These are phyloP conservation scores for Mrakia gelida DNA, from an alignment of 768 basidiomycete genomes.

Conservation along the genomic window DNA sequence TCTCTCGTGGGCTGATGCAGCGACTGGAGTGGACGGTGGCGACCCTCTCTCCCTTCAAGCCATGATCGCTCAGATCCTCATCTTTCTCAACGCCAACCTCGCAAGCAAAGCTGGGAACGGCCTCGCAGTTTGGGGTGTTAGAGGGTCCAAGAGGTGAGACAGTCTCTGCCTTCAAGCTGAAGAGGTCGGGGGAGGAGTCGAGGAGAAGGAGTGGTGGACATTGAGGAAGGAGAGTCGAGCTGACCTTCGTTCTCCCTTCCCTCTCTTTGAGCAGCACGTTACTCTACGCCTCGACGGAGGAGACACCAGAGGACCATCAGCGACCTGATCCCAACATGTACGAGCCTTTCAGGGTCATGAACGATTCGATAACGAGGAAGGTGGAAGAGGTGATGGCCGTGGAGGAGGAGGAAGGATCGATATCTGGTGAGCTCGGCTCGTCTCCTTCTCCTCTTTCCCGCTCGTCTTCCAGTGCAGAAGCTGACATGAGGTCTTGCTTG, in stretches of 20 bases:
- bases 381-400: constrained; percentile 26
- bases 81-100: constrained; percentile 89
- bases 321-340: constrained; percentile 31
- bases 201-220: background rate
- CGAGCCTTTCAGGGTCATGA: constrained; percentile 30
- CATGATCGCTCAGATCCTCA: constrained; percentile 80
- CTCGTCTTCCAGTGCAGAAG: constrained; percentile 15
- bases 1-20: constrained; percentile 30
- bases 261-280: constrained; percentile 6
- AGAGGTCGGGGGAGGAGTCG: background rate
- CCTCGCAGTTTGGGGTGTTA: constrained; percentile 82
- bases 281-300: constrained; percentile 23
- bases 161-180: background rate
- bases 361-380: constrained; percentile 15
- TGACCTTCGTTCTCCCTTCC: background rate
- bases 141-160: constrained; percentile 25
- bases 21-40: constrained; percentile 3
- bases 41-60: constrained; percentile 60
- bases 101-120: constrained; percentile 87
- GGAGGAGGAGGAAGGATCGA: constrained; percentile 2
- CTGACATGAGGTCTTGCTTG: constrained; percentile 57
- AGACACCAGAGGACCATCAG: background rate
- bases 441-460: constrained; percentile 6
- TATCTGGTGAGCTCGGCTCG: background rate
- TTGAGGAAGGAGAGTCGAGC: background rate